phyloP scores from a whole-genome alignment of 1,284 basidiomycete species.

The Phellopilus nigrolimitatus region DNA sequence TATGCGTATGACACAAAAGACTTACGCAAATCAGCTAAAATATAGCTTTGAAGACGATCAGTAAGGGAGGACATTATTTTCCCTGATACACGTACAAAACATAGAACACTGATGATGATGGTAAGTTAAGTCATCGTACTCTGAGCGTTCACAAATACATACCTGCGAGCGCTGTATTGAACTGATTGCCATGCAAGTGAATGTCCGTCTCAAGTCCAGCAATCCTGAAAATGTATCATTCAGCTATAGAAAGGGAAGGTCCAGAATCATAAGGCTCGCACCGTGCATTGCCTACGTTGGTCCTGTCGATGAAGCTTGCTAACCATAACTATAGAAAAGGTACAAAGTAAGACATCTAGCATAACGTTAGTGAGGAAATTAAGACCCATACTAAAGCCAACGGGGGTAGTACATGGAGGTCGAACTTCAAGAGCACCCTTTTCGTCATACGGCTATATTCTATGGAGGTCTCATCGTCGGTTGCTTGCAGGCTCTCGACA shows the following conservation, averaged over 20 bases:
- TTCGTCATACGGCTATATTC: conserved; percentile 33
- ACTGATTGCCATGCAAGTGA: conserved; percentile 50
- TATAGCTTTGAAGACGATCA: conserved; percentile 36
- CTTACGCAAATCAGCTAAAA: conserved; percentile 49
- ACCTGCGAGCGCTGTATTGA: conserved; percentile 56
- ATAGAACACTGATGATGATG: conserved; percentile 47
- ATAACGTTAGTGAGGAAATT: neutral
- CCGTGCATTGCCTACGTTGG: conserved; percentile 46
- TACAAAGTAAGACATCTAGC: neutral
- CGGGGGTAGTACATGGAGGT: conserved; percentile 49
- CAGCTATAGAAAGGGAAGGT: neutral
- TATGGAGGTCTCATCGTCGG: conserved; percentile 12
- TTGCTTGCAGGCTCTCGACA: neutral
- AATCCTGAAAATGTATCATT: conserved; percentile 34
- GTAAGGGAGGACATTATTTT: neutral
- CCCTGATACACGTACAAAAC: conserved; percentile 36
- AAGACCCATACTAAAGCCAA: conserved; percentile 36
- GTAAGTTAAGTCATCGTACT: neutral
- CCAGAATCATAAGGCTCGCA: conserved; percentile 16
- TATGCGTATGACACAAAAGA: neutral
- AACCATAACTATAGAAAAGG: conserved; percentile 45
- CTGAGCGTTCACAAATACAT: conserved; percentile 1
- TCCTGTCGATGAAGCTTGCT: conserved; percentile 59
- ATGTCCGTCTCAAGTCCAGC: conserved; percentile 50
- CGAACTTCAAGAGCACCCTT: conserved; percentile 52